Base-by-base conservation (phyloP, 1,284 basidiomycete species). In the Tylopilus sp. region DNA sequence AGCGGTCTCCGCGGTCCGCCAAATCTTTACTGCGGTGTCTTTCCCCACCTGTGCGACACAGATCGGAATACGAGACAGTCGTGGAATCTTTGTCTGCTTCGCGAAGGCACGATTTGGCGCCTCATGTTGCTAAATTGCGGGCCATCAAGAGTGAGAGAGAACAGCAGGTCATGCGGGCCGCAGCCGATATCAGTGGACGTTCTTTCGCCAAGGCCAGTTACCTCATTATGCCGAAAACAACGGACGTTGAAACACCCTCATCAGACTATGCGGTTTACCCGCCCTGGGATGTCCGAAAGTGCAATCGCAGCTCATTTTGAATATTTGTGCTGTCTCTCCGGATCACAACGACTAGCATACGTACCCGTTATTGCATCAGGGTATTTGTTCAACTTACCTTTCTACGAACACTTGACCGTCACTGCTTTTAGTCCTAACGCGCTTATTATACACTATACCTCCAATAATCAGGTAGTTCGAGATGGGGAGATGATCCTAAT, bases 351-450 rank as follows among this genome's bases (percentile, higher is more conserved):
- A 39, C 83, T 85, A 42, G 94, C 94, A 13, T 98, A 98, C 66
- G 94, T 98, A 1, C 95, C 95, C 17, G 94, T 98, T 5, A 91
- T 96, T 31, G 94, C 93, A 7, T 93, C 91, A 3, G 94, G 94
- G 89, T 91, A 67, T 61, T 81, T 65, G 10, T 31, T 22, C 25
- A 29, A 25, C 48, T 26, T 45, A 8, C 4, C 45, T 17, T 37
- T 46, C 44, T 45, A 25, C 2, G 33, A 40, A 36, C 14, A 26
- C 13, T 9, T 10, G 28, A 14, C 43, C 68, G 28, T 68, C 42
- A 7, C 35, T 6, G 14, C 29, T 41, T 53, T 43, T 56, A 92
- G 91, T 29, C 81, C 88, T 4, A 95, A 96, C 65, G 84, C 90
- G 3, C 77, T 95, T 2, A 87, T 92, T 32, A 94, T 98, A 57